Percentiles rank a stretch among this genome's conserved stretches.
Conservation (phyloP, 2,329 filamentous ascomycete genomes). For the Trichoderma atroviride region DNA sequence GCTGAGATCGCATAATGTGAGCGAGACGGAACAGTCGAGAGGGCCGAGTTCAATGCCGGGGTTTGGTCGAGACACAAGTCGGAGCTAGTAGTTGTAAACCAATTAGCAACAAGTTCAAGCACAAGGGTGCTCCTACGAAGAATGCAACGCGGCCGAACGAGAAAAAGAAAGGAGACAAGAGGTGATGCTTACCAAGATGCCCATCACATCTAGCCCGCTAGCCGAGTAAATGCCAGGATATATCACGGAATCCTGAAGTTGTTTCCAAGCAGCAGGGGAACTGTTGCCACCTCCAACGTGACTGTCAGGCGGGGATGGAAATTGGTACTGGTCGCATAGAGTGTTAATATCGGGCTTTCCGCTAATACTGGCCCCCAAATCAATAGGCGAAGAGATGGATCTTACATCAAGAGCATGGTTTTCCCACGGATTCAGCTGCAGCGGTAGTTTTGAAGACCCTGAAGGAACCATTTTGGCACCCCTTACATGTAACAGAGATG, state of each 20-base stretch:
- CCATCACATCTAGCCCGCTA: constrained; percentile 59
- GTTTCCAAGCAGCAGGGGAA: constrained; percentile 31
- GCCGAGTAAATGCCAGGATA: constrained; percentile 59
- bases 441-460: constrained; percentile 12
- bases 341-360: neutral
- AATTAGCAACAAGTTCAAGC: neutral
- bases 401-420: constrained; percentile 41
- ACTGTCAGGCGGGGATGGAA: constrained; percentile 16
- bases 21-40: constrained; percentile 81
- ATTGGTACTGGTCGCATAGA: constrained; percentile 29
- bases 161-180: neutral
- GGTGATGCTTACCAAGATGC: constrained; percentile 51
- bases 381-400: constrained; percentile 24
- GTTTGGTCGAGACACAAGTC: constrained; percentile 69
- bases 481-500: neutral
- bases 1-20: constrained; percentile 78
- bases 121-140: neutral
- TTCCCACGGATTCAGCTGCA: constrained; percentile 43
- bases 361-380: neutral
- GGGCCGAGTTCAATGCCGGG: constrained; percentile 78
- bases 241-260: constrained; percentile 51
- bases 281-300: neutral
- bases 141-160: neutral
- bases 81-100: constrained; percentile 44
- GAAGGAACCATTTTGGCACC: constrained; percentile 6